phyloP scores from a whole-genome alignment of 371 early-diverging fungal species.

The Syncephalastrum racemosum region DNA sequence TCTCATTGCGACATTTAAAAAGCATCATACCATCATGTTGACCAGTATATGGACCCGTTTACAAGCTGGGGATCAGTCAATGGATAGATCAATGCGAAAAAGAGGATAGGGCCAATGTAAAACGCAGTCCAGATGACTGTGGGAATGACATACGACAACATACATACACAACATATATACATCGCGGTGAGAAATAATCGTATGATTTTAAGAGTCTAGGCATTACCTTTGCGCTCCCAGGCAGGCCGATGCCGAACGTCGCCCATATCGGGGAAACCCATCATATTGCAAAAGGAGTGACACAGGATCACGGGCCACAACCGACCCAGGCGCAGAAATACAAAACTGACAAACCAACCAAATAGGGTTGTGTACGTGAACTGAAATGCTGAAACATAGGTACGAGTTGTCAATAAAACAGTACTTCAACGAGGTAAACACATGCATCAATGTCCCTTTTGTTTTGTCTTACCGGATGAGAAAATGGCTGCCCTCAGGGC shows the following conservation, averaged over 20 bases:
- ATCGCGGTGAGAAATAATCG: too few relatives aligned
- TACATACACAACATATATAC: not conserved
- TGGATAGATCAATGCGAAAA: constrained; percentile 14
- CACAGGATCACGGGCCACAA: constrained; percentile 39
- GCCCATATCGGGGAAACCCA: constrained; percentile 63
- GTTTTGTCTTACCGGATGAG: constrained; percentile 24
- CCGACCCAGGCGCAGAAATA: constrained; percentile 53
- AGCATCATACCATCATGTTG: constrained; percentile 2
- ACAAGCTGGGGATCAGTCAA: constrained; percentile 14
- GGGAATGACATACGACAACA: not conserved
- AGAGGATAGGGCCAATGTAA: constrained; percentile 8
- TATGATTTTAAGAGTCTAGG: not conserved
- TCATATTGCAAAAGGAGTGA: constrained; percentile 67
- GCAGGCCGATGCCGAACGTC: constrained; percentile 14
- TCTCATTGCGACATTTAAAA: not conserved
- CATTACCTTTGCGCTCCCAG: constrained; percentile 24
- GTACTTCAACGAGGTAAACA: too few relatives aligned
- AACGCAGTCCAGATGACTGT: constrained; percentile 13
- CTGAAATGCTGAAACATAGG: constrained; percentile 46
- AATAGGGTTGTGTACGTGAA: constrained; percentile 67
- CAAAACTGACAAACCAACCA: constrained; percentile 67
- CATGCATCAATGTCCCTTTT: too few relatives aligned
- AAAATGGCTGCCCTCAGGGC: constrained; percentile 40
- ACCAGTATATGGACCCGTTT: constrained; percentile 19
- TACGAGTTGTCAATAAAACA: not conserved